Evolutionary conservation across 495 filamentous ascomycete genomes (phyloP).

Genomic region (Annulohypoxylon nitens): DNA sequence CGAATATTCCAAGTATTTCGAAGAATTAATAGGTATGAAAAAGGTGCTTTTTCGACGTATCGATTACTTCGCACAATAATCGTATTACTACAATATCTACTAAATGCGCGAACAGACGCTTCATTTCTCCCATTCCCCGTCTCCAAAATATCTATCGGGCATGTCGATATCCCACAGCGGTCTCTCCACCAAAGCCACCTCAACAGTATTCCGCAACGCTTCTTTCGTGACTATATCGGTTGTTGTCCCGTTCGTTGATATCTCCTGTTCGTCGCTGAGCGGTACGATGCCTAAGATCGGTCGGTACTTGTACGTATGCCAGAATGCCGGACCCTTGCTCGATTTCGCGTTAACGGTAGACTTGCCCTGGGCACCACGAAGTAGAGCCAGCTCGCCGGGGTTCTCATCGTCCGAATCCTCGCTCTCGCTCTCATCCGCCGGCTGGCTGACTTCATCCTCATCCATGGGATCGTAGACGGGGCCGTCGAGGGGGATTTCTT

Average conservation of each 20-base stretch:
- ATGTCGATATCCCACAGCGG: conserved; percentile 87
- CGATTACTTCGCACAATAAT: background rate
- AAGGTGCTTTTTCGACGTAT: background rate
- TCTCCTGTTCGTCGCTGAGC: conserved; percentile 60
- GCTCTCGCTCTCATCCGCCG: conserved; percentile 55
- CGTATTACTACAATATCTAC: background rate
- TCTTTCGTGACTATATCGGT: conserved; percentile 41
- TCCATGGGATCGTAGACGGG: conserved; percentile 46
- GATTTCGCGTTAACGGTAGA: conserved; percentile 31
- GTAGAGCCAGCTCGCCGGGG: conserved; percentile 56
- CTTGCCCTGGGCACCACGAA: conserved; percentile 51
- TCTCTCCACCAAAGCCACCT: conserved; percentile 89
- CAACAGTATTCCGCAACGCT: conserved; percentile 60
- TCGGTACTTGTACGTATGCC: conserved; percentile 91
- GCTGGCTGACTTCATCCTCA: conserved; percentile 56
- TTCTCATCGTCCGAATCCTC: conserved; percentile 57
- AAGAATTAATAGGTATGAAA: background rate
- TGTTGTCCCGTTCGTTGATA: conserved; percentile 38
- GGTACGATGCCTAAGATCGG: conserved; percentile 90
- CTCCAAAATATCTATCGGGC: conserved; percentile 76
- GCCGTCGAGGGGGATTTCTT: conserved; percentile 46
- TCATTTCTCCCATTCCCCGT: conserved; percentile 69
- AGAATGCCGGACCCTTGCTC: conserved; percentile 63
- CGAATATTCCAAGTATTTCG: background rate
- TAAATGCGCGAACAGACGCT: too few species aligned